These are phyloP conservation scores for Oryza rufipogon DNA, from an alignment of 176 grass and related monocot species.

Conservation along the genomic window DNA sequence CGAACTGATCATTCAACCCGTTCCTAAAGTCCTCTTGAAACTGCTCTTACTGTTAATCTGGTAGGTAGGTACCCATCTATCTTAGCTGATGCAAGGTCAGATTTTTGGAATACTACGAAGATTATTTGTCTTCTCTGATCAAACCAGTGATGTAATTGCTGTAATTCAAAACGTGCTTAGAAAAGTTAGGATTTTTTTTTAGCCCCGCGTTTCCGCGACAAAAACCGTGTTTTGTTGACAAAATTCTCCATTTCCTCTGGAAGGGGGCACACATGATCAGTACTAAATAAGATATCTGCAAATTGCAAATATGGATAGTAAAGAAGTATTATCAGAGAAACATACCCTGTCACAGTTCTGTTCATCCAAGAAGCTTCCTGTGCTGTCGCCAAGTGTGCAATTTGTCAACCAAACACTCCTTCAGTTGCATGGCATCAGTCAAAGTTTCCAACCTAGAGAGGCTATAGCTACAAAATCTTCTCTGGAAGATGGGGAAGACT, in stretches of 20 bases:
- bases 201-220: neutral
- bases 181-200: neutral
- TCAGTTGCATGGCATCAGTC: conserved; percentile 30
- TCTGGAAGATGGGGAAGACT: conserved; percentile 22
- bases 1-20: conserved; percentile 14
- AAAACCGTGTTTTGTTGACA: conserved; percentile 42
- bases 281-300: neutral
- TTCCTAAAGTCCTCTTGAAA: conserved; percentile 7
- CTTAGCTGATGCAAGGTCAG: conserved; percentile 18
- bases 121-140: neutral
- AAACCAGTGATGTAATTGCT: neutral
- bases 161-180: conserved; percentile 22
- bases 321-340: conserved; percentile 10
- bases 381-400: neutral
- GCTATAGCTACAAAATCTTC: conserved; percentile 13
- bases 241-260: neutral
- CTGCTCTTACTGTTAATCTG: conserved; percentile 1
- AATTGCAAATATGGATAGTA: neutral
- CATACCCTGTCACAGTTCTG: neutral
- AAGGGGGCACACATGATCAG: neutral
- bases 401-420: neutral
- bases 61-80: neutral
- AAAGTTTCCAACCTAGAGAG: conserved; percentile 17
- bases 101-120: conserved; percentile 17
- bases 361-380: conserved; percentile 23